These are phyloP conservation scores for Hypomyces rosellus DNA, from an alignment of 2,329 filamentous ascomycete genomes.

Conservation along the genomic window DNA sequence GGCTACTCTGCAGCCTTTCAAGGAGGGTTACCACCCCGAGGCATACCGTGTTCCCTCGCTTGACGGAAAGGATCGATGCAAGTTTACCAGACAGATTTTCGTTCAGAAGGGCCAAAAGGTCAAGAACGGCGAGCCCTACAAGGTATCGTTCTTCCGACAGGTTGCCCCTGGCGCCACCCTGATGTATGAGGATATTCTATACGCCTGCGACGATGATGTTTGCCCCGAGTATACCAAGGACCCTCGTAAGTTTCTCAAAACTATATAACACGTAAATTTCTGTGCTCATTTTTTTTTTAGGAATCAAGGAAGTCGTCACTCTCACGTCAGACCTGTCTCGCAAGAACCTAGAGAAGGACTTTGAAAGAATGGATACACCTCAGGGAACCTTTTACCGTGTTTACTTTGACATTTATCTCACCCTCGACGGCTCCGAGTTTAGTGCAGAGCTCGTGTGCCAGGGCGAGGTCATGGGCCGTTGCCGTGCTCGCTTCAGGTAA, in stretches of 20 bases:
- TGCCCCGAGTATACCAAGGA: constrained; percentile 99
- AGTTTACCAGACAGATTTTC: constrained; percentile 97
- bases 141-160: constrained; percentile 97
- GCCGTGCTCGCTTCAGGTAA: constrained; percentile 79
- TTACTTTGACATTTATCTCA: constrained; percentile 78
- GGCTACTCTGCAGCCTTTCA: constrained; percentile 97
- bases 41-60: constrained; percentile 95
- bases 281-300: constrained; percentile 39
- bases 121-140: constrained; percentile 98
- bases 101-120: constrained; percentile 98
- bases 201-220: constrained; percentile 95
- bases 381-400: constrained; percentile 92
- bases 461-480: constrained; percentile 97
- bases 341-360: constrained; percentile 98
- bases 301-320: constrained; percentile 98
- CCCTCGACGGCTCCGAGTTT: constrained; percentile 94
- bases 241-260: constrained; percentile 69
- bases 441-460: constrained; percentile 98
- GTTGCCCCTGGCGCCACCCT: constrained; percentile 94
- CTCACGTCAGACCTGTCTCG: constrained; percentile 93
- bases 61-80: constrained; percentile 96
- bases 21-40: constrained; percentile 96
- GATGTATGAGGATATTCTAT: constrained; percentile 98
- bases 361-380: constrained; percentile 97
- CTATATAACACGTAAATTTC: background rate